These are phyloP conservation scores for Hanseniaspora occidentalis DNA, from an alignment of 805 yeast species.

Conservation along the genomic window DNA sequence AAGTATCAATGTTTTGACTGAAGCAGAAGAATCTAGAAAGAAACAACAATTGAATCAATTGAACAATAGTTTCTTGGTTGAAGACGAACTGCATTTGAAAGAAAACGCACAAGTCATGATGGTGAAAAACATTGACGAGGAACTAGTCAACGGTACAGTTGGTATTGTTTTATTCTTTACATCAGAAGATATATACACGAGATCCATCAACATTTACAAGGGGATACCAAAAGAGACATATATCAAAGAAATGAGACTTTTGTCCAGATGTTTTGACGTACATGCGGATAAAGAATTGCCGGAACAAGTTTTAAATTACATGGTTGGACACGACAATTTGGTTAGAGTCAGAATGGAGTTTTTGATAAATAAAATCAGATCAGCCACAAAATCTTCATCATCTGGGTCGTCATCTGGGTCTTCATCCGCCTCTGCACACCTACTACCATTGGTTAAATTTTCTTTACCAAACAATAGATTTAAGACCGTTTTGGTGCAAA, in stretches of 20 bases:
- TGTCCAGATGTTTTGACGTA: conserved; percentile 21
- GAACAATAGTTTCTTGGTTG: conserved; percentile 59
- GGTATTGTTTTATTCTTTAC: conserved; percentile 50
- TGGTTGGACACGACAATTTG: conserved; percentile 6
- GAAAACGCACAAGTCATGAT: conserved; percentile 92
- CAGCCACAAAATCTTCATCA: background rate
- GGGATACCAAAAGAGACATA: conserved; percentile 16
- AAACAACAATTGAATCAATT: conserved; percentile 24
- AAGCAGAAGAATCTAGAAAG: conserved; percentile 12
- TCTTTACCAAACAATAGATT: conserved; percentile 16
- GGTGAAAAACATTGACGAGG: conserved; percentile 65
- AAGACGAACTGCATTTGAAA: conserved; percentile 48
- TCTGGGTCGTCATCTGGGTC: conserved; percentile 9
- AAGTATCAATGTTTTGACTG: conserved; percentile 31
- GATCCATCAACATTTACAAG: conserved; percentile 15
- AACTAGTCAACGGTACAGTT: conserved; percentile 80
- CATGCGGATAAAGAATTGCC: conserved; percentile 12
- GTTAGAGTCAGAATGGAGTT: conserved; percentile 5
- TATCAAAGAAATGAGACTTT: conserved; percentile 21
- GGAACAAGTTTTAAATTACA: conserved; percentile 16
- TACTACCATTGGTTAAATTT: conserved; percentile 25
- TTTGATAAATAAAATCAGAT: conserved; percentile 2
- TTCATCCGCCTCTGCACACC: conserved; percentile 10
- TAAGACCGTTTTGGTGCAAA: conserved; percentile 24
- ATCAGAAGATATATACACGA: conserved; percentile 15